phyloP scores from a whole-genome alignment of 345 rosid species.

The Ceriops tagal region DNA sequence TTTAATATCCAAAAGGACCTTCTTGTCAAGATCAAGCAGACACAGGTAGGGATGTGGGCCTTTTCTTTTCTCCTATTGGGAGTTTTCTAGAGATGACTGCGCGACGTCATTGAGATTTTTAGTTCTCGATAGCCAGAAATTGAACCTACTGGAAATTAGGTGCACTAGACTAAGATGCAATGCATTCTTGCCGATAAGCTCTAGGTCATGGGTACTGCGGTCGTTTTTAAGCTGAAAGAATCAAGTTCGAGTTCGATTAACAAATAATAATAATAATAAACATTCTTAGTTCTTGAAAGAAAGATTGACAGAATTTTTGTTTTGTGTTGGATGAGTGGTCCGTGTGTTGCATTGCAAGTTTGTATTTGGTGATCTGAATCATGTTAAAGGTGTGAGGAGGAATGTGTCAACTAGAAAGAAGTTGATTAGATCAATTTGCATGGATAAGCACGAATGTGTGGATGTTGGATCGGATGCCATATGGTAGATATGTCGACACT shows the following conservation, averaged over 20 bases:
- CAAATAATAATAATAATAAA: background rate
- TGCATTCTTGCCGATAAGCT: background rate
- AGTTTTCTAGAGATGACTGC: background rate
- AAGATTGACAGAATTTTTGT: background rate
- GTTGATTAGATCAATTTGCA: background rate
- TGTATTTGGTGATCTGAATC: background rate
- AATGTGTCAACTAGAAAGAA: background rate
- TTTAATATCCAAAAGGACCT: constrained; percentile 60
- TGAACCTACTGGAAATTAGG: background rate
- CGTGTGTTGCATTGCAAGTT: background rate
- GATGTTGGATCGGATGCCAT: background rate
- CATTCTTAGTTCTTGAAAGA: background rate
- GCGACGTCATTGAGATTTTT: too few relatives aligned
- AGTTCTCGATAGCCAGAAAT: too few relatives aligned
- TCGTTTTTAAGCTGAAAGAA: too few relatives aligned
- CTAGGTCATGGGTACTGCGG: too few relatives aligned
- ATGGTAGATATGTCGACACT: too few relatives aligned
- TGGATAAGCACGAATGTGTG: background rate
- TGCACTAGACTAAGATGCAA: background rate
- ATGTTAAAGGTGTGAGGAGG: background rate
- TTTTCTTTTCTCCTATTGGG: background rate
- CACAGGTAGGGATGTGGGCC: constrained; percentile 41
- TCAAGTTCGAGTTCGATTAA: too few relatives aligned
- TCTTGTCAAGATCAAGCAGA: constrained; percentile 60
- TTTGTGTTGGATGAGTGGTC: too few relatives aligned